Percentiles rank a stretch among this genome's conserved stretches.
phyloP scores from a whole-genome alignment of 1,139 yeast genomes.

The Suhomyces ambrosiae region DNA sequence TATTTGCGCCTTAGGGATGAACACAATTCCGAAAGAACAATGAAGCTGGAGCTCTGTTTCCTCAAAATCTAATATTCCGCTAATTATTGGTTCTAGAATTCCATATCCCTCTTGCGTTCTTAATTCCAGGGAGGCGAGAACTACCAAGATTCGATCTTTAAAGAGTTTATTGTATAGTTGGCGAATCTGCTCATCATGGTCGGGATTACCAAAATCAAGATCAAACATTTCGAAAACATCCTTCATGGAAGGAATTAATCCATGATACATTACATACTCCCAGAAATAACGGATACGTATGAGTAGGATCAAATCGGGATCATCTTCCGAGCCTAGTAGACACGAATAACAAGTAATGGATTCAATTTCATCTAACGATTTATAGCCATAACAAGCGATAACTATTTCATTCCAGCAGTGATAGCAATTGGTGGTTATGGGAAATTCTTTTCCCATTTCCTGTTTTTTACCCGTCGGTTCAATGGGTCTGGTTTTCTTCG shows the following conservation, averaged over 20 bases:
- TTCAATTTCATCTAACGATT: neutral
- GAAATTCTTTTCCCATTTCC: neutral
- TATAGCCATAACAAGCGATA: neutral
- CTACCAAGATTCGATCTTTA: constrained; percentile 17
- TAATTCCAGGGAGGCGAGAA: constrained; percentile 3
- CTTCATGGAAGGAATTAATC: constrained; percentile 18
- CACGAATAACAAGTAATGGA: constrained; percentile 20
- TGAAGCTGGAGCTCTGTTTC: neutral
- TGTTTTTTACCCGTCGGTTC: neutral
- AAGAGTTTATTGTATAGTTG: constrained; percentile 21
- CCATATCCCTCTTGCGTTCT: constrained; percentile 17
- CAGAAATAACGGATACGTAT: constrained; percentile 23
- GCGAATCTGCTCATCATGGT: constrained; percentile 4
- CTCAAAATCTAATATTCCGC: constrained; percentile 13
- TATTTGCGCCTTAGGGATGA: constrained; percentile 19
- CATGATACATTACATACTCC: constrained; percentile 15
- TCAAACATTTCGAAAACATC: constrained; percentile 14
- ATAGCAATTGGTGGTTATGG: neutral
- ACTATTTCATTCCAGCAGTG: neutral
- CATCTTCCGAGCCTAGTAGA: constrained; percentile 8
- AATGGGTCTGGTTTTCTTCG: too few species aligned
- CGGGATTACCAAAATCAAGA: neutral
- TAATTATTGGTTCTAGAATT: constrained; percentile 8
- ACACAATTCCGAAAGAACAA: constrained; percentile 15
- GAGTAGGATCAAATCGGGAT: constrained; percentile 14